phyloP scores from a whole-genome alignment of 1,284 basidiomycete species.

The Inonotus hispidus region DNA sequence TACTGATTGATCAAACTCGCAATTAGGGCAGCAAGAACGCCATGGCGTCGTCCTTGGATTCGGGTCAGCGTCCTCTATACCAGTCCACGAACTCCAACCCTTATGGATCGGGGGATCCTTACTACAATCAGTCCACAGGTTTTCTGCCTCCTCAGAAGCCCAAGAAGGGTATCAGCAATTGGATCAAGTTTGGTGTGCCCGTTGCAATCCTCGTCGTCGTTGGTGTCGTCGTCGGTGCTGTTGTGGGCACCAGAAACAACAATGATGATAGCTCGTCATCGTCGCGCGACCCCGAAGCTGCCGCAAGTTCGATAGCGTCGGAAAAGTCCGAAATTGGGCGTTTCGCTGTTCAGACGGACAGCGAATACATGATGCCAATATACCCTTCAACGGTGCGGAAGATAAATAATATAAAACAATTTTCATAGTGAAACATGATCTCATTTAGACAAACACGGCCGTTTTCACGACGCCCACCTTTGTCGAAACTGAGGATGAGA shows the following conservation, averaged over 20 bases:
- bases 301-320: conserved; percentile 49
- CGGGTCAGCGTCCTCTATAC: conserved; percentile 22
- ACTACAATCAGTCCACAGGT: conserved; percentile 21
- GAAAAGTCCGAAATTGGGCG: conserved; percentile 57
- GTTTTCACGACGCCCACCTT: conserved; percentile 75
- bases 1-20: conserved; percentile 5
- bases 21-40: not conserved
- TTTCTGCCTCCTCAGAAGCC: conserved; percentile 17
- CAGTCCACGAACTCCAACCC: conserved; percentile 20
- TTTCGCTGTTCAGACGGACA: conserved; percentile 72
- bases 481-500: conserved; percentile 41
- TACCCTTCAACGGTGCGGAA: conserved; percentile 79
- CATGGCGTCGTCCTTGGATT: conserved; percentile 18
- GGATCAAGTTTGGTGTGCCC: conserved; percentile 65
- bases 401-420: no score
- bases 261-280: conserved; percentile 34
- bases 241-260: conserved; percentile 58
- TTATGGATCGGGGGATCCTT: conserved; percentile 21
- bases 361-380: conserved; percentile 73
- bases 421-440: no score
- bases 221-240: conserved; percentile 74
- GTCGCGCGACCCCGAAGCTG: conserved; percentile 31
- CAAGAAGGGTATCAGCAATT: conserved; percentile 42
- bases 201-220: conserved; percentile 61
- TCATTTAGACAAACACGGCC: conserved; percentile 68